Base-by-base conservation (phyloP, 1,284 basidiomycete genomes). In the Hortiboletus rubellus region DNA sequence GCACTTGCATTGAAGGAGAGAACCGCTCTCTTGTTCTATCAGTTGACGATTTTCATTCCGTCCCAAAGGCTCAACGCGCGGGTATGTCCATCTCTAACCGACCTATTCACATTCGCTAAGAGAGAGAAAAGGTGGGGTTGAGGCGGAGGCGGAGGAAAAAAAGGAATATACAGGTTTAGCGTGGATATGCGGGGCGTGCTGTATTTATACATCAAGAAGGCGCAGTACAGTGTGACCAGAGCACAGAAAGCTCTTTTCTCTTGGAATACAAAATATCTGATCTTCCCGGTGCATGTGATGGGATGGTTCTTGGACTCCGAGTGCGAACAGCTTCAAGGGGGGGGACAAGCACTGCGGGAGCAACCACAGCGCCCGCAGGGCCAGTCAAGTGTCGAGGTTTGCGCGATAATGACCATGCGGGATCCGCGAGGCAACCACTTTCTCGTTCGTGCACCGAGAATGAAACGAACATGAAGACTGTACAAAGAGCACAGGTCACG, bases 141-240 rank as follows among this genome's bases (percentile, higher is more conserved):
- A 60, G 45, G 63, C 69, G 69, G 68, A 63, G 61, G 68, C 57
- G 64, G 65, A 58, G 63, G 46, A 22, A 52, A 55, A 67, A 52
- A 55, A 67, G 56, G 57, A 63, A 57, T 1, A 48, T 43, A 59
- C 30, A 27, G 27, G 27, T 4, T 27, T 27, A 5, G 27, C 27
- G 6, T 27, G 27, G 27, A 27, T 27, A 27, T 27, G 50, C 27
- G 48, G 31, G 17, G 41, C 50, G 31, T 18, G 43, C 47, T 37
- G 54, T 40, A 46, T 43, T 69, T 41, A 42, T 69, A 63, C 67
- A 63, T 72, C 69, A 72, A 66, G 69, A 63, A 72, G 66, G 33
- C 40, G 15, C 46, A 4, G 41, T 43, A 42, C 33, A 2, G 44
- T 46, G 49, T 33, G 44, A 40, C 46, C 30, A 47, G 53, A 51